phyloP scores from a whole-genome alignment of 805 yeast genomes.

The Suhomyces sp. region DNA sequence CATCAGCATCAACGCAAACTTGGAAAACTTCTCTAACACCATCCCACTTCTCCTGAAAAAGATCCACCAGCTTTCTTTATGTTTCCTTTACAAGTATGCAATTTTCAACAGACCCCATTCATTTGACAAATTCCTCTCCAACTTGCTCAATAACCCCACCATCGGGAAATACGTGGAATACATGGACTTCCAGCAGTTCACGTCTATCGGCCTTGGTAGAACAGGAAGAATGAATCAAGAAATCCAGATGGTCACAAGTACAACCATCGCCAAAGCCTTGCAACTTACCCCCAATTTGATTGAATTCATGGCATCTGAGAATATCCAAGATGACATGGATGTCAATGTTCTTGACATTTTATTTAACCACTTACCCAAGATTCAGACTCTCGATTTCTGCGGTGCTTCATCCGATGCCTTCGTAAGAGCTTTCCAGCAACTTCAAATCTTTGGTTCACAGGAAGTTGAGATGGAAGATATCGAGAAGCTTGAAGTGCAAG shows the following conservation, averaged over 20 bases:
- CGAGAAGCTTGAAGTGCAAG: slow-evolving; percentile 2
- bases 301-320: slow-evolving; percentile 83
- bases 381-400: slow-evolving; percentile 81
- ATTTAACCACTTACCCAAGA: slow-evolving; percentile 51
- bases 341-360: slow-evolving; percentile 52
- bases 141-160: slow-evolving; percentile 44
- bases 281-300: slow-evolving; percentile 61
- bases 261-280: slow-evolving; percentile 66
- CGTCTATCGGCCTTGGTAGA: slow-evolving; percentile 86
- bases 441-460: slow-evolving; percentile 23
- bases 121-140: slow-evolving; percentile 66
- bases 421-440: slow-evolving; percentile 53
- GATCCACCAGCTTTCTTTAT: slow-evolving; percentile 55
- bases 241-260: slow-evolving; percentile 83
- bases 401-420: slow-evolving; percentile 75
- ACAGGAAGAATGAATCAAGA: slow-evolving; percentile 88
- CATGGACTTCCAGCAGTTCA: slow-evolving; percentile 84
- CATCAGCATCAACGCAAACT: slow-evolving; percentile 50
- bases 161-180: slow-evolving; percentile 66
- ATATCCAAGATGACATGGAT: slow-evolving; percentile 80
- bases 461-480: slow-evolving; percentile 12
- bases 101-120: slow-evolving; percentile 78
- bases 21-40: slow-evolving; percentile 51
- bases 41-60: slow-evolving; percentile 56
- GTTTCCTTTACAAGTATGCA: slow-evolving; percentile 64